These are phyloP conservation scores for Fusarium pseudoanthophilum DNA, from an alignment of 2,329 filamentous ascomycete species.

Conservation along the genomic window DNA sequence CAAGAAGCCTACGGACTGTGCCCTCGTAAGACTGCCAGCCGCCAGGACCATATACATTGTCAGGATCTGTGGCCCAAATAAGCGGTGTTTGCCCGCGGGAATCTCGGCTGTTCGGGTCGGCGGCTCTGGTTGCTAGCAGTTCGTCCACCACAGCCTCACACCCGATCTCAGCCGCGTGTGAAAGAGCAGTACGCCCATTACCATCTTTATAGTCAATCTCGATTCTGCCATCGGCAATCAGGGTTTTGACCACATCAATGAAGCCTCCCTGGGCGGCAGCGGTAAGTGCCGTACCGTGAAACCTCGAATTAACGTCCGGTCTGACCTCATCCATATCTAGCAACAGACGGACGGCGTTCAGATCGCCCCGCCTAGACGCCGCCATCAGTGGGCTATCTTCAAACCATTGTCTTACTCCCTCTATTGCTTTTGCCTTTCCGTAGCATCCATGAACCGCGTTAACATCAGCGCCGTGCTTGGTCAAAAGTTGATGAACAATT, in stretches of 20 bases:
- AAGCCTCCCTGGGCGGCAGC: not conserved
- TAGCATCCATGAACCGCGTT: not conserved
- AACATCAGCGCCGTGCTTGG: rapidly evolving
- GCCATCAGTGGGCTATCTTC: not conserved
- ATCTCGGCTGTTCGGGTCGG: rapidly evolving
- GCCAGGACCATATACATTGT: rapidly evolving
- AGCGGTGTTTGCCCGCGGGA: rapidly evolving
- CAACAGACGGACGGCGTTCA: not conserved
- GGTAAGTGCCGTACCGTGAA: not conserved
- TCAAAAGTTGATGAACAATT: not conserved
- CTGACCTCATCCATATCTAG: not conserved
- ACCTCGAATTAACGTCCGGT: rapidly evolving
- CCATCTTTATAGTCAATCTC: not conserved
- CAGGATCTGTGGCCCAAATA: not conserved
- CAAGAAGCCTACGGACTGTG: not conserved
- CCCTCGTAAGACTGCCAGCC: not conserved
- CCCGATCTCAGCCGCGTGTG: not conserved
- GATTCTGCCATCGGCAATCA: rapidly evolving
- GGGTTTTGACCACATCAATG: not conserved
- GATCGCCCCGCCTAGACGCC: not conserved
- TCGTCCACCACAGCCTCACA: not conserved
- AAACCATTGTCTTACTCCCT: not conserved
- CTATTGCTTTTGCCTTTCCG: too few species aligned
- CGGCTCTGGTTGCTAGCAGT: not conserved
- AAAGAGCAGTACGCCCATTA: rapidly evolving